Percentiles rank a stretch among this genome's conserved stretches.
phyloP scores from a whole-genome alignment of 75 land plant genomes.

The Chamaecyparis obtusa region DNA sequence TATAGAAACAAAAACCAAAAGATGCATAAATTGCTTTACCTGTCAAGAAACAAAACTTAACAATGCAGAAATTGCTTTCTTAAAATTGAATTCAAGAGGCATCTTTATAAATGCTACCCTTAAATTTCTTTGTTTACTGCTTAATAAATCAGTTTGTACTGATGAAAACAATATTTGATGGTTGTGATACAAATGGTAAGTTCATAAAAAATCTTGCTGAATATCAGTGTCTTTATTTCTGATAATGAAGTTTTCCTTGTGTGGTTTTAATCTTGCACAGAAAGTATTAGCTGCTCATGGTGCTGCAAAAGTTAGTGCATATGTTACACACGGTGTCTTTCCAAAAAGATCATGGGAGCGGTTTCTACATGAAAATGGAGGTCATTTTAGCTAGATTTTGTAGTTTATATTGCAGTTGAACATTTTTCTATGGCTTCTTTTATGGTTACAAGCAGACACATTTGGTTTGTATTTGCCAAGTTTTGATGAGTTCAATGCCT shows the following conservation, averaged over 20 bases:
- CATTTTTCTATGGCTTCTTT: neutral
- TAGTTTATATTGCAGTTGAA: neutral
- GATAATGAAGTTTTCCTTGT: neutral
- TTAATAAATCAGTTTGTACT: neutral
- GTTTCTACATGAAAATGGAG: conserved; percentile 64
- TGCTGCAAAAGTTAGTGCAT: conserved; percentile 90
- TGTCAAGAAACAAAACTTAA: neutral
- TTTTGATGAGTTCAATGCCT: neutral
- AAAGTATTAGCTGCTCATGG: conserved; percentile 82
- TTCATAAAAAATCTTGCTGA: neutral
- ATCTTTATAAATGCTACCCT: neutral
- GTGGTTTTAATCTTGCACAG: conserved; percentile 33
- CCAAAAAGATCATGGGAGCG: conserved; percentile 86
- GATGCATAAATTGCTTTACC: neutral
- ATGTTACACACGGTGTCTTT: conserved; percentile 95
- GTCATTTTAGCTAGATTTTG: conserved; percentile 21
- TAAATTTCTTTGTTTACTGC: neutral
- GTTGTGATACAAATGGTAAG: neutral
- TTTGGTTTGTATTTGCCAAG: neutral
- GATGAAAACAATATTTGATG: neutral
- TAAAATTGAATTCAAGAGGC: neutral
- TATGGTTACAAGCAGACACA: neutral
- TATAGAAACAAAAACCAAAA: neutral
- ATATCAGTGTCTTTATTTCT: neutral
- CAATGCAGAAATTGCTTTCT: neutral